These are phyloP conservation scores for Monosporascus sp. DNA, from an alignment of 2,329 filamentous ascomycete species.

Conservation along the genomic window DNA sequence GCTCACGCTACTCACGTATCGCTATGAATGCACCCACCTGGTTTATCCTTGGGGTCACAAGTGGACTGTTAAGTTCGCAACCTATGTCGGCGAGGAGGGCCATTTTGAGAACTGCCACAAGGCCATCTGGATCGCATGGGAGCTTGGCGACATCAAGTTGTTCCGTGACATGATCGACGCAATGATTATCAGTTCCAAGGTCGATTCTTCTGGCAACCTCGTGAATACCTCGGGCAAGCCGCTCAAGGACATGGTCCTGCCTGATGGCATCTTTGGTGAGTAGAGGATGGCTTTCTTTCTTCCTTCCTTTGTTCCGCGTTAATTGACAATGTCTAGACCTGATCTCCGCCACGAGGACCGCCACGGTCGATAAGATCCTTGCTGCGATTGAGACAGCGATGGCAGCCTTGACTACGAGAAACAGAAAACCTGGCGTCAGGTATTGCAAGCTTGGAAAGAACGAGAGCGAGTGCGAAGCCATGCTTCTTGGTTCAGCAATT, in stretches of 20 bases:
- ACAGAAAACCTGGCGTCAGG: neutral
- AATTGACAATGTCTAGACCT: slow-evolving; percentile 3
- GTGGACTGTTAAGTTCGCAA: slow-evolving; percentile 11
- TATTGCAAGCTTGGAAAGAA: slow-evolving; percentile 17
- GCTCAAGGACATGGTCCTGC: slow-evolving; percentile 16
- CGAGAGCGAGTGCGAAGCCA: slow-evolving; percentile 15
- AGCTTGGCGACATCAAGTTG: slow-evolving; percentile 14
- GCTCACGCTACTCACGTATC: slow-evolving; percentile 8
- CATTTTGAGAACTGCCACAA: slow-evolving; percentile 14
- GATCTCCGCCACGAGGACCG: slow-evolving; percentile 7
- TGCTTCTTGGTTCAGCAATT: slow-evolving; percentile 20
- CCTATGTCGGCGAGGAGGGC: slow-evolving; percentile 1
- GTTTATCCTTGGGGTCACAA: slow-evolving; percentile 17
- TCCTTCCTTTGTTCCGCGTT: neutral
- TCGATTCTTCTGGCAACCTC: slow-evolving; percentile 13
- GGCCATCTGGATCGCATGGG: slow-evolving; percentile 16
- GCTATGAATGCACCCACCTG: slow-evolving; percentile 18
- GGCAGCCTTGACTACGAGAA: slow-evolving; percentile 3
- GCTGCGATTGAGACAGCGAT: slow-evolving; percentile 7
- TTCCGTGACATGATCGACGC: slow-evolving; percentile 17
- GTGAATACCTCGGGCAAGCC: slow-evolving; percentile 11
- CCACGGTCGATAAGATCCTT: slow-evolving; percentile 12
- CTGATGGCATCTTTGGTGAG: slow-evolving; percentile 16
- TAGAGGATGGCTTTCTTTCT: neutral
- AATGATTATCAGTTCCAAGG: slow-evolving; percentile 13